A percentile compares a stretch with the other conserved stretches of the same genome.
phyloP scores from a whole-genome alignment of 306 rosid genomes.

The Abrus pulchellus region DNA sequence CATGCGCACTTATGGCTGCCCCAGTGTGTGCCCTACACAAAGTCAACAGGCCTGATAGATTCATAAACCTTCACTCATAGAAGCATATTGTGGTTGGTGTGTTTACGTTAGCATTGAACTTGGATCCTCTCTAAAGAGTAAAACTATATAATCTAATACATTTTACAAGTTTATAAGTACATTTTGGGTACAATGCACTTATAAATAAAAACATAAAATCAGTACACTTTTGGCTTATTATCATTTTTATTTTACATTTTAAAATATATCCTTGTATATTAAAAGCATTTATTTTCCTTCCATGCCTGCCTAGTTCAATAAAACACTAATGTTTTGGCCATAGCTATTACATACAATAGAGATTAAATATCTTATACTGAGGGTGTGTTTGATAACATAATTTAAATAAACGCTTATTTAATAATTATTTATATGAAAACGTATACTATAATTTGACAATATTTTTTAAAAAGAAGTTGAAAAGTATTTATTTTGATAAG shows the following conservation, averaged over 20 bases:
- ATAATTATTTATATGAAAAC: too few relatives aligned
- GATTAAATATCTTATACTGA: too few relatives aligned
- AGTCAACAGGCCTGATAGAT: conserved; percentile 33
- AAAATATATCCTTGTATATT: too few relatives aligned
- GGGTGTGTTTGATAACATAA: too few relatives aligned
- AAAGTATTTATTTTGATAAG: too few relatives aligned
- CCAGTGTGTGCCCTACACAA: conserved; percentile 4
- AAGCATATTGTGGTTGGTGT: neutral
- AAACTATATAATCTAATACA: neutral
- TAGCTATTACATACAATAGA: too few relatives aligned
- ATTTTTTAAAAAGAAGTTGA: too few relatives aligned
- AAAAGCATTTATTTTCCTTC: too few relatives aligned
- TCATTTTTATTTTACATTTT: too few relatives aligned
- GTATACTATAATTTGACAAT: too few relatives aligned
- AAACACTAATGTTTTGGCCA: neutral
- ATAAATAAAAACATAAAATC: neutral
- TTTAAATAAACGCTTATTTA: too few relatives aligned
- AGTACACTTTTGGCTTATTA: too few relatives aligned
- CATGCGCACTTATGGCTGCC: conserved; percentile 40
- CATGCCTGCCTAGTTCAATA: neutral
- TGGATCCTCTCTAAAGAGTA: neutral
- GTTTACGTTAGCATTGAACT: conserved; percentile 6
- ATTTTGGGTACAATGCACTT: neutral
- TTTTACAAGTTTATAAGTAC: neutral
- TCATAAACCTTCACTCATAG: conserved; percentile 21